Evolutionary conservation across 2,329 filamentous ascomycete genomes (phyloP).

Genomic region (Fusarium denticulatum): DNA sequence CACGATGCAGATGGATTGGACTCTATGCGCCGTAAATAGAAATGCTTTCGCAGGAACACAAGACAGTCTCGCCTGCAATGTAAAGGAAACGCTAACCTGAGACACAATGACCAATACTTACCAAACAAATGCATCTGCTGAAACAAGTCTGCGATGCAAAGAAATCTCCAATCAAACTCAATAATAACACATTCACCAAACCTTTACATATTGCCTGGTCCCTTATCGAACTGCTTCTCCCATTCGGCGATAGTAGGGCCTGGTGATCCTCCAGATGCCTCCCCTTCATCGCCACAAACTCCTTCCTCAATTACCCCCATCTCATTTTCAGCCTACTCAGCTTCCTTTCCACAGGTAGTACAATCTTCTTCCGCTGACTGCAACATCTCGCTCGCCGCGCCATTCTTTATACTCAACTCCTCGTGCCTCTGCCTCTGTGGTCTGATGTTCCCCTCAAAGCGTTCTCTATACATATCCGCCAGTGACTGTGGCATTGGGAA

Average conservation of each 20-base stretch:
- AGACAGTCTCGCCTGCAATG: background rate
- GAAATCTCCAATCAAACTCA: background rate
- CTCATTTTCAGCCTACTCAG: too few species aligned
- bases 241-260: background rate
- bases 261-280: background rate
- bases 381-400: too few species aligned
- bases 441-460: too few species aligned
- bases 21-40: accelerated
- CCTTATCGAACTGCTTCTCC: accelerated
- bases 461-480: too few species aligned
- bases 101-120: background rate
- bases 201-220: too few species aligned
- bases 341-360: too few species aligned
- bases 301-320: background rate
- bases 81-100: background rate
- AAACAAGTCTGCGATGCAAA: background rate
- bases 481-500: too few species aligned
- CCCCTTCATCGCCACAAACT: background rate
- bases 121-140: background rate
- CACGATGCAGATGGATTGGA: background rate
- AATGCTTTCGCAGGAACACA: accelerated
- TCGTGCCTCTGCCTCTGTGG: too few species aligned
- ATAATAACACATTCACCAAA: background rate
- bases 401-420: too few species aligned
- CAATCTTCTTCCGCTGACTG: too few species aligned